Conservation (phyloP, 768 basidiomycete species). For the Trametes cubensis region DNA sequence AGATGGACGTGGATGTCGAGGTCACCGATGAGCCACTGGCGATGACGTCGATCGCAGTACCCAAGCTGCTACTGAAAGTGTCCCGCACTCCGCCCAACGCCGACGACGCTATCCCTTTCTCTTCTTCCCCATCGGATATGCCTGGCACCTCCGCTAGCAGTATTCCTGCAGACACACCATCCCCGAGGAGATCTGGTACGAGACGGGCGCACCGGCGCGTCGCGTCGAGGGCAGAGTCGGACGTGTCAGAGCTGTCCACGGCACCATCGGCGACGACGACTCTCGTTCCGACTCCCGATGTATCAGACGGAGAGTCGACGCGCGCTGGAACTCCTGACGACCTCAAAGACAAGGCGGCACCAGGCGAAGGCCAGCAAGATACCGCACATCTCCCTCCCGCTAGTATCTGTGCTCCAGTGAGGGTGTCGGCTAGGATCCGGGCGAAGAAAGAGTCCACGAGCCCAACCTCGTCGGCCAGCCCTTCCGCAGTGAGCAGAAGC, state of each 20-base stretch:
- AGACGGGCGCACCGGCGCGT: neutral
- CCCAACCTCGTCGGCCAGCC: neutral
- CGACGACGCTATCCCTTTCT: neutral
- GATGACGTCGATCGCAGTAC: neutral
- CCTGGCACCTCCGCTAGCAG: neutral
- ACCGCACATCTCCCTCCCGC: too few relatives aligned
- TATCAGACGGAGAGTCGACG: neutral
- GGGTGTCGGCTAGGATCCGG: conserved; percentile 3
- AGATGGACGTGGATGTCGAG: neutral
- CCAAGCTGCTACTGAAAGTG: neutral
- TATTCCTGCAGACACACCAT: neutral
- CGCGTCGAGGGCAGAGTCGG: neutral
- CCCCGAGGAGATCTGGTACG: neutral
- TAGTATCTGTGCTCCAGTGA: neutral
- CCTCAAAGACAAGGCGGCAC: neutral
- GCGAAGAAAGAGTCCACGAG: neutral
- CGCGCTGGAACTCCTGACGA: conserved; percentile 5
- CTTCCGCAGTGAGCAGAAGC: neutral
- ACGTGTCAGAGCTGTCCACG: neutral
- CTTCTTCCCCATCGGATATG: neutral
- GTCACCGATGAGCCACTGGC: neutral
- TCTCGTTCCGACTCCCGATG: neutral
- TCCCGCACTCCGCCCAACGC: neutral
- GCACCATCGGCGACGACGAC: conserved; percentile 1
- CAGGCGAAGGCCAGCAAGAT: neutral